Evolutionary conservation across 139 green algal species (phyloP), one percentile per base, ranked within the genome.

Genomic region (Astrephomene gubernaculifera): DNA sequence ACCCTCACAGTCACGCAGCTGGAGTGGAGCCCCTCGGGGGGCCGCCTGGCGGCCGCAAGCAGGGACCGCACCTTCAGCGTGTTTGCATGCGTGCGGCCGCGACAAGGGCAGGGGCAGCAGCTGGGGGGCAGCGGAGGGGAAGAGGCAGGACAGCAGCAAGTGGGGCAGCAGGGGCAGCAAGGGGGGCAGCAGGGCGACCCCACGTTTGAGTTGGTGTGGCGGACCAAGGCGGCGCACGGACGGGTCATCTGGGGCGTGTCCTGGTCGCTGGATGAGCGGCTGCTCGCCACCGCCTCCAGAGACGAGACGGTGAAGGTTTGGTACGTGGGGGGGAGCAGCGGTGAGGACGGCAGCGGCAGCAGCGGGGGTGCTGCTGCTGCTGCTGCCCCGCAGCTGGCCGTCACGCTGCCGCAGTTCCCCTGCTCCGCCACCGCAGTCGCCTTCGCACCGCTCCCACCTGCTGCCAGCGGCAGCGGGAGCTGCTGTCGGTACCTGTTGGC

Each of bases 1-100:
- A 95, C 90, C 12, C 90, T 99, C 36, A 99, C 97, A 1, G 95
- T 98, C 4, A 99, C 96, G 8, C 94, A 98, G 90, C 87, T 99
- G 71, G 90, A 91, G 49, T 99, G 98, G 89, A 87, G 82, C 57
- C 82, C 87, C 43, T 41, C 33, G 9, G 79, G 79, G n/a, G 25
- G 22, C 63, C 61, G 74, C 38, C 54, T 90, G 35, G 71, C 68
- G 0, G 81, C 86, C 14, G 81, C 49, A 61, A 89, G 81, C 25
- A 45, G 88, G 14, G 88, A 92, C 69, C 60, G 88, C 17, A 87
- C 52, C 69, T 90, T 88, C 52, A 72, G 52, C 33, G 35, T 92
- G 29, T 87, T 87, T 52, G n/a, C n/a, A n/a, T n/a, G n/a, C n/a
- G n/a, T 44, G 70, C 24, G 45, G 57, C 33, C 4, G 70, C 71